Conservation (phyloP, 768 basidiomycete genomes). For the Tulasnella sp. region DNA sequence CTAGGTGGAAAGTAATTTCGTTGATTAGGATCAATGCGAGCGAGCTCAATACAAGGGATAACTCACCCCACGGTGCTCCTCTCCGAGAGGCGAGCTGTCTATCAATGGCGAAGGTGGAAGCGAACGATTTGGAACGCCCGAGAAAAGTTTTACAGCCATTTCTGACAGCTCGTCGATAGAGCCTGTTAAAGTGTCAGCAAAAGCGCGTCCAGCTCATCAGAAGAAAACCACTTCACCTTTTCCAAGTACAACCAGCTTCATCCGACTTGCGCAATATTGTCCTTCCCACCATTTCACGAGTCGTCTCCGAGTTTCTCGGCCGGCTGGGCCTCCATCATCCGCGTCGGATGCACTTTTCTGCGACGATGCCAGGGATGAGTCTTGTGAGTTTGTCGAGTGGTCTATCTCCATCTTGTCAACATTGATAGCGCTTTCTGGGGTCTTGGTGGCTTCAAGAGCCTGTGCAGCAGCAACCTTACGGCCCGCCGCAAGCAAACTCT, state of each 20-base stretch:
- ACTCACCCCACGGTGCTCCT: slow-evolving; percentile 58
- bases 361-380: slow-evolving; percentile 18
- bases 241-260: slow-evolving; percentile 70
- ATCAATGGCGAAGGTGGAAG: slow-evolving; percentile 33
- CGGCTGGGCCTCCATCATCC: slow-evolving; percentile 64
- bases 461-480: slow-evolving; percentile 37
- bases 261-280: slow-evolving; percentile 73
- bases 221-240: slow-evolving; percentile 40
- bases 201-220: too few relatives aligned
- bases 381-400: not conserved
- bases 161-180: slow-evolving; percentile 59
- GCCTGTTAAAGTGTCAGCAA: slow-evolving; percentile 49
- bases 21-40: slow-evolving; percentile 5
- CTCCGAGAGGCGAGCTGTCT: slow-evolving; percentile 64
- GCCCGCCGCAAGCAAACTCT: slow-evolving; percentile 56
- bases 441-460: not conserved
- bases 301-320: slow-evolving; percentile 67
- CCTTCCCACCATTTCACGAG: slow-evolving; percentile 75
- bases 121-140: slow-evolving; percentile 55
- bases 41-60: not conserved
- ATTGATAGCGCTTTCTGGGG: not conserved
- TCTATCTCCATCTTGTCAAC: not conserved
- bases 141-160: slow-evolving; percentile 55
- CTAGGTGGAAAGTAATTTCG: slow-evolving; percentile 14
- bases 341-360: slow-evolving; percentile 31